A percentile compares a stretch with the other conserved stretches of the same genome.
phyloP scores from a whole-genome alignment of 345 rosid genomes.

The Linum tenue region DNA sequence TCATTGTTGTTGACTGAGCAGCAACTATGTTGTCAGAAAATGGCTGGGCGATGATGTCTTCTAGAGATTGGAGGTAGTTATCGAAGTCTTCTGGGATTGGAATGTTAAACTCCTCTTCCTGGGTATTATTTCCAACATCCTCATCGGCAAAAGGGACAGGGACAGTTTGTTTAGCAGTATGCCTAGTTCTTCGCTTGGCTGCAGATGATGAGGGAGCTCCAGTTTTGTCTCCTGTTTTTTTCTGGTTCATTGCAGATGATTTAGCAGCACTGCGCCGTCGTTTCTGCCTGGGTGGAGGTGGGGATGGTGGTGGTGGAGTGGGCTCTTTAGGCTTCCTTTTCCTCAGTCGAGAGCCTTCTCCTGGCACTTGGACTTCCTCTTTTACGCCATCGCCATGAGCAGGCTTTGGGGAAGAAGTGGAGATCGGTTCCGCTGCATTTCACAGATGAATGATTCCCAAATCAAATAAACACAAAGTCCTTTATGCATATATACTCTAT shows the following conservation, averaged over 20 bases:
- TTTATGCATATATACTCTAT: background rate
- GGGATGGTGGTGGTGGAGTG: background rate
- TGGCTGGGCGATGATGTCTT: constrained; percentile 46
- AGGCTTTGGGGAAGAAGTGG: constrained; percentile 16
- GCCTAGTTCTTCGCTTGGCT: constrained; percentile 27
- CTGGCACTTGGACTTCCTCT: constrained; percentile 17
- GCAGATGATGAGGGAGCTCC: constrained; percentile 12
- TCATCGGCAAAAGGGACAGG: constrained; percentile 5
- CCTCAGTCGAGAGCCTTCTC: constrained; percentile 20
- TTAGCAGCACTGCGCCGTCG: background rate
- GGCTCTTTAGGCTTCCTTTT: constrained; percentile 23
- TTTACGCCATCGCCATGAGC: constrained; percentile 19
- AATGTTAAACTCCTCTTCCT: constrained; percentile 17
- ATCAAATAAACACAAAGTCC: background rate
- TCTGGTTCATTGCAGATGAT: background rate
- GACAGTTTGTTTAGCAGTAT: constrained; percentile 17
- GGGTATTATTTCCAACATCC: background rate
- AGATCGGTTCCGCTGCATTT: constrained; percentile 24
- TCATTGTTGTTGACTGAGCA: constrained; percentile 1
- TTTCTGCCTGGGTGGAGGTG: background rate
- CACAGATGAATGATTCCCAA: background rate
- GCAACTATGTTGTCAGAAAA: constrained; percentile 14
- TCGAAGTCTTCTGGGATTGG: constrained; percentile 55
- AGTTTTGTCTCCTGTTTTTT: background rate
- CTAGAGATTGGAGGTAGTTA: constrained; percentile 50